phyloP scores from a whole-genome alignment of 805 yeast genomes.

The Saccharomycopsis amapae region DNA sequence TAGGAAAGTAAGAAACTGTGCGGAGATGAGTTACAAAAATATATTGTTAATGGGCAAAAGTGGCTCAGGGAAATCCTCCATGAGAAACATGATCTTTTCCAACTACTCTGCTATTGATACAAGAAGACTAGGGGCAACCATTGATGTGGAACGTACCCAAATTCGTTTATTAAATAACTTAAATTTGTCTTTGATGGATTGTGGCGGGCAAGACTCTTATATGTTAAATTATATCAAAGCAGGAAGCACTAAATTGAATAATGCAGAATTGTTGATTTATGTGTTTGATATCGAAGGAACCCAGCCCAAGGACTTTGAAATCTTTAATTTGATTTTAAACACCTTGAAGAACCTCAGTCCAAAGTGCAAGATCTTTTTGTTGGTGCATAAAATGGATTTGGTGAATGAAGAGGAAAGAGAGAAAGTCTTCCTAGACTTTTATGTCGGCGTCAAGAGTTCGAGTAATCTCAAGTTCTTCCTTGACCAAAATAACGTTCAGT shows the following conservation, averaged over 20 bases:
- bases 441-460: conserved; percentile 50
- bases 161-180: conserved; percentile 86
- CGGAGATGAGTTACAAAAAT: conserved; percentile 24
- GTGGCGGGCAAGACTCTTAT: conserved; percentile 96
- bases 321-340: conserved; percentile 75
- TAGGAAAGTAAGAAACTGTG: conserved; percentile 3
- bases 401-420: conserved; percentile 82
- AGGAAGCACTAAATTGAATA: conserved; percentile 40
- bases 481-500: conserved; percentile 36
- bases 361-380: conserved; percentile 81
- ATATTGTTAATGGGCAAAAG: conserved; percentile 68
- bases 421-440: conserved; percentile 80
- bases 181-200: conserved; percentile 95
- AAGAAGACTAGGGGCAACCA: conserved; percentile 90
- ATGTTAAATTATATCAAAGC: conserved; percentile 73
- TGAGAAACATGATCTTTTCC: conserved; percentile 93
- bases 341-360: conserved; percentile 82
- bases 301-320: conserved; percentile 86
- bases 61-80: conserved; percentile 95
- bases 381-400: conserved; percentile 93
- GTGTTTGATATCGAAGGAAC: conserved; percentile 95
- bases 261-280: conserved; percentile 89
- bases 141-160: conserved; percentile 97
- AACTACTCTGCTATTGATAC: conserved; percentile 97
- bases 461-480: conserved; percentile 7